These are phyloP conservation scores for Phoenix roebelenii DNA, from an alignment of 176 grass and related monocot species.

Conservation along the genomic window DNA sequence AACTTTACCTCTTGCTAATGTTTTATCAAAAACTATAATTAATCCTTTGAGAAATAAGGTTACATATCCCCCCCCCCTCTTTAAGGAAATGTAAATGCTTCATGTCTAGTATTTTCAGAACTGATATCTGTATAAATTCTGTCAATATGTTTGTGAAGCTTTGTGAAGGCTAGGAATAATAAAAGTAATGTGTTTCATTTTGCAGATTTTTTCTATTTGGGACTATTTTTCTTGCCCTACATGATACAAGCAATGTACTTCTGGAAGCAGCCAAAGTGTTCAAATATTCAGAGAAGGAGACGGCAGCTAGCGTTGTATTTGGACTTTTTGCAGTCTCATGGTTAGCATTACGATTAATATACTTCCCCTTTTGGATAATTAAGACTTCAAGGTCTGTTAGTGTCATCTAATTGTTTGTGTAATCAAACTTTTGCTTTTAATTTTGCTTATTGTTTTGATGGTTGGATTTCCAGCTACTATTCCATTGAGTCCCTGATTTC, in stretches of 20 bases:
- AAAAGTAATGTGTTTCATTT: slow-evolving; percentile 7
- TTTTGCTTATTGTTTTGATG: slow-evolving; percentile 1
- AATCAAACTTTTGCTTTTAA: background rate
- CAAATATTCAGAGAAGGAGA: slow-evolving; percentile 91
- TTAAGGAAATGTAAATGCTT: too few relatives aligned
- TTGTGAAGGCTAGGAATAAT: slow-evolving; percentile 4
- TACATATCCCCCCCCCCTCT: too few relatives aligned
- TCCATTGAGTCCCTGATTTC: slow-evolving; percentile 38
- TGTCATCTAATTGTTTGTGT: background rate
- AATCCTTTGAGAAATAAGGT: too few relatives aligned
- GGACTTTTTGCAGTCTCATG: slow-evolving; percentile 88
- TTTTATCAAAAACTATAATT: too few relatives aligned
- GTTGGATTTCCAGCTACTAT: slow-evolving; percentile 52
- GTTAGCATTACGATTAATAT: slow-evolving; percentile 70
- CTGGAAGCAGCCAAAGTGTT: slow-evolving; percentile 89
- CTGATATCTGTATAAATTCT: too few relatives aligned
- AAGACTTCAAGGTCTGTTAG: slow-evolving; percentile 73
- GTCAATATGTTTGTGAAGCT: too few relatives aligned
- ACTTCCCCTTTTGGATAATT: slow-evolving; percentile 99
- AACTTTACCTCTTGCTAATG: too few relatives aligned
- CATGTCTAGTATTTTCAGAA: background rate
- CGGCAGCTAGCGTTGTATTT: slow-evolving; percentile 76
- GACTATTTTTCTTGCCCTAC: slow-evolving; percentile 78
- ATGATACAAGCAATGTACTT: slow-evolving; percentile 89
- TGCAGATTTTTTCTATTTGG: slow-evolving; percentile 87